Evolutionary conservation across 2,329 filamentous ascomycete genomes (phyloP), one percentile per base, ranked within the genome.

Genomic region (Xylariaceae sp.): DNA sequence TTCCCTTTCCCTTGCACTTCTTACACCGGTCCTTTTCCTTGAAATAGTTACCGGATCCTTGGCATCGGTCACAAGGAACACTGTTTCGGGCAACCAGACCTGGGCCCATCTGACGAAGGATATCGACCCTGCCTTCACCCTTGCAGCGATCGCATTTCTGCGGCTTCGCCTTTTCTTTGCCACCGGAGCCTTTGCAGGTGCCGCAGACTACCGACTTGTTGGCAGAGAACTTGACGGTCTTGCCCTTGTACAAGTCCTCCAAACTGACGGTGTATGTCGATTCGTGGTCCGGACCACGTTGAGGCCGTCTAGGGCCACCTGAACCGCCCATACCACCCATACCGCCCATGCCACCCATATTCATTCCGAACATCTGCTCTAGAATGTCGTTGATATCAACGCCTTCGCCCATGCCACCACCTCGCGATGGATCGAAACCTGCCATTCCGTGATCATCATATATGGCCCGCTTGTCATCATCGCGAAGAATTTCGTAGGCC

Each of bases 21-120:
- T 96, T 96, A 81, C 94, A 99, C 72, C 91, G 90, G 71, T 99
- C 94, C 80, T 97, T 97, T 71, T 96, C 91, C 75, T 93, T 93
- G 78, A 87, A 96, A 71, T 92, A 86, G 71, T 87, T 86, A 4
- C 94, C 94, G n/a, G 86, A 83, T 39, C 92, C 93, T 61, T 87
- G 82, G 76, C 94, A 99, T 69, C 88, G 87, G 69, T 88, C 87
- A 75, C 94, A 99, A 42, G 87, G 75, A 44, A 92, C 85, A 5
- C 87, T 85, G 69, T 91, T 88, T 70, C 91, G 88, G 35, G 90
- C 90, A 63, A 95, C 86, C 72, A 97, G 80, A 60, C 92, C 92
- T 17, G 92, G 91, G 0, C 92, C 93, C 64, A 97, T 84, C 70
- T 92, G 89, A 61, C 89, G 86, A 71, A 94, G 83, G 18, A 88